Base-by-base conservation (phyloP, 495 filamentous ascomycete genomes). In the Jackrogersella multiformis region DNA sequence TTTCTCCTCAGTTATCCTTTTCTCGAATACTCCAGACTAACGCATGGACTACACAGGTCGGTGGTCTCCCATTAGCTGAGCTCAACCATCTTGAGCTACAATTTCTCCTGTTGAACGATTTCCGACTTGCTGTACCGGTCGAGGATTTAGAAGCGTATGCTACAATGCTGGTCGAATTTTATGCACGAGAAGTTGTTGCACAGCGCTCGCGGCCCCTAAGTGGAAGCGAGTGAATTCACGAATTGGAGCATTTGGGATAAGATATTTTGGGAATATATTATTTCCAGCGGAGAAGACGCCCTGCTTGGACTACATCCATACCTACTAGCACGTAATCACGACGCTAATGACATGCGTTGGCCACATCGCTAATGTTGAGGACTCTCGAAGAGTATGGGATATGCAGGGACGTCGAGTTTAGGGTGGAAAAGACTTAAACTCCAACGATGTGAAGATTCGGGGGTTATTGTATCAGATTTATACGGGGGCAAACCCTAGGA, bases 131-230 rank as follows among this genome's bases (percentile, higher is more conserved):
- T 3, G 90, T 98, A 2, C 90, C 96, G 0, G 91, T 98, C 7
- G 94, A 97, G 74, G 96, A 98, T 69, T 84, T 99, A 16, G 96
- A 99, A 76, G 92, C 93, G 2, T 99, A 99, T 64, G 95, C 94
- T 6, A 99, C 95, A 2, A 97, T 97, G 96, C 85, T 99, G 2
- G 95, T 99, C 8, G 94, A 98, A 74, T 99, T 98, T 74, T 99
- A 98, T 69, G 94, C 93, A 0, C 84, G 96, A 21, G 96, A 98
- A 76, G 90, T 97, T 16, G 84, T 97, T 5, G 82, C 90, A 6
- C 91, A 80, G 42, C 70, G 76, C 15, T 74, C 76, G 12, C 70
- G 76, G 2, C 70, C 72, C 6, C 56, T 58, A 39, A 59, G 48
- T 20, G 68, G 66, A 21, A 34, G 58, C 26, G 60, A 69, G 28